Evolutionary conservation across 805 yeast species (phyloP).

Genomic region (Zygoascus bituminiphila): DNA sequence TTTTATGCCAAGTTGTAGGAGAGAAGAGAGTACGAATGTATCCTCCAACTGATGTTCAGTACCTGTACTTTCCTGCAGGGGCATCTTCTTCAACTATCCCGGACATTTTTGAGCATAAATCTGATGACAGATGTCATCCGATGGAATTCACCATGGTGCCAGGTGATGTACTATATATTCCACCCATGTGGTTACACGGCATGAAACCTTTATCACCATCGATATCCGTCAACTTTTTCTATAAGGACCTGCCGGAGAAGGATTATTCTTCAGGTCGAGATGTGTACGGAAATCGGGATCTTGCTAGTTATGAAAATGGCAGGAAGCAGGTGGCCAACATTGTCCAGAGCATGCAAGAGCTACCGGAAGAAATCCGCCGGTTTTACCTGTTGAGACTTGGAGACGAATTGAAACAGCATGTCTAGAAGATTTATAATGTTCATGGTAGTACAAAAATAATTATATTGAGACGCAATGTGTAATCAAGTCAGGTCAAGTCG

Average conservation of each 20-base stretch:
- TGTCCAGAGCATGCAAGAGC: slow-evolving; percentile 17
- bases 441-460: slow-evolving; percentile 1
- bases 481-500: no score
- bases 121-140: slow-evolving; percentile 18
- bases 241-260: slow-evolving; percentile 26
- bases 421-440: not conserved
- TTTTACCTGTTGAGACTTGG: slow-evolving; percentile 28
- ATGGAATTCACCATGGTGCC: slow-evolving; percentile 27
- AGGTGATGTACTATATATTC: slow-evolving; percentile 32
- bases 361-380: slow-evolving; percentile 24
- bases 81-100: slow-evolving; percentile 28
- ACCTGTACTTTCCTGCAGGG: slow-evolving; percentile 27
- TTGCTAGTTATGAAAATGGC: slow-evolving; percentile 29
- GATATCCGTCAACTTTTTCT: slow-evolving; percentile 30
- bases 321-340: slow-evolving; percentile 21
- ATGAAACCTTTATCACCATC: slow-evolving; percentile 27
- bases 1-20: slow-evolving; percentile 31
- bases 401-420: slow-evolving; percentile 19
- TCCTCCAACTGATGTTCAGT: slow-evolving; percentile 29
- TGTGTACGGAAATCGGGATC: slow-evolving; percentile 32
- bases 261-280: slow-evolving; percentile 29
- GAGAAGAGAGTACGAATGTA: slow-evolving; percentile 28
- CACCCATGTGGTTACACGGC: slow-evolving; percentile 35
- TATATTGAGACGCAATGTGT: no score
- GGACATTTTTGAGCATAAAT: slow-evolving; percentile 23